These are phyloP conservation scores for Melastoma malabathricum DNA, from an alignment of 345 rosid genomes.

Conservation along the genomic window DNA sequence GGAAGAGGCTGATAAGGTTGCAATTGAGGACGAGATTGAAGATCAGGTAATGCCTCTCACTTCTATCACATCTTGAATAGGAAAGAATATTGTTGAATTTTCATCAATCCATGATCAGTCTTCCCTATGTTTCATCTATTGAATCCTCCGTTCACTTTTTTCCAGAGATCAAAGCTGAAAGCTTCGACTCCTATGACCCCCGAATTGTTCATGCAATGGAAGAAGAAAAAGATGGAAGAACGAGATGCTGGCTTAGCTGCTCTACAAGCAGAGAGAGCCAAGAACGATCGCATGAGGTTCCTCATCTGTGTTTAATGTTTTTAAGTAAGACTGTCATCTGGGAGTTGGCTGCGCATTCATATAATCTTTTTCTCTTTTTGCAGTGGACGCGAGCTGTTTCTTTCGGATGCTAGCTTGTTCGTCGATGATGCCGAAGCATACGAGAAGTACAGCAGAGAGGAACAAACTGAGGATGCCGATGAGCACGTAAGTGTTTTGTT, in stretches of 20 bases:
- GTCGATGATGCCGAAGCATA: slow-evolving; percentile 94
- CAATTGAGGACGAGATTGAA: slow-evolving; percentile 90
- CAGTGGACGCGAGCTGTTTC: slow-evolving; percentile 97
- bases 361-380: slow-evolving; percentile 11
- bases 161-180: slow-evolving; percentile 63
- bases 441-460: slow-evolving; percentile 72
- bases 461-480: slow-evolving; percentile 36
- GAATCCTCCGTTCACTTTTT: background rate
- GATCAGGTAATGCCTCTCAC: slow-evolving; percentile 39
- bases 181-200: slow-evolving; percentile 77
- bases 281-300: slow-evolving; percentile 95
- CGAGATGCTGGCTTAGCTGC: slow-evolving; percentile 77
- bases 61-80: too few species aligned
- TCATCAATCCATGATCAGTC: too few species aligned
- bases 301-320: background rate
- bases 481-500: slow-evolving; percentile 26
- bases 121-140: background rate
- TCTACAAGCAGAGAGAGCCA: slow-evolving; percentile 83
- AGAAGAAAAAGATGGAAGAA: slow-evolving; percentile 65
- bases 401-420: slow-evolving; percentile 75
- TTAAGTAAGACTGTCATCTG: background rate
- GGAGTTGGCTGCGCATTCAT: background rate
- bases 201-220: slow-evolving; percentile 84
- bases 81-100: too few species aligned
- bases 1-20: slow-evolving; percentile 61